Base-by-base conservation (phyloP, 2,329 filamentous ascomycete species). In the Cladosporium oxysporum region DNA sequence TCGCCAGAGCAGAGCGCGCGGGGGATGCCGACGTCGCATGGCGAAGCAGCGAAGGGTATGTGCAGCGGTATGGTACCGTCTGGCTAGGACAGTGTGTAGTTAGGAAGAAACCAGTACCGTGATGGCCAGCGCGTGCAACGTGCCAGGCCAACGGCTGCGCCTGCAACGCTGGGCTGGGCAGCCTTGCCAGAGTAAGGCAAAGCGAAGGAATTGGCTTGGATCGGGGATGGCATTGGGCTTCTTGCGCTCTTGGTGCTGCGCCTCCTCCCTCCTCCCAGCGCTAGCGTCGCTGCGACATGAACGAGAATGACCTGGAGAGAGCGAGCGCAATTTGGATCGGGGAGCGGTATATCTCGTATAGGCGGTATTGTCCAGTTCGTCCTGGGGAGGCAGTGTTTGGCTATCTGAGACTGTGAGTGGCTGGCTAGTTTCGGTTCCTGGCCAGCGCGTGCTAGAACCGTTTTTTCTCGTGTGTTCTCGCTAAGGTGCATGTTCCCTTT, bases 401-500 rank as follows among this genome's bases (percentile, higher is more conserved):
- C 12, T 21, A 18, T 21, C 18, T 44, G 41, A 21, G 33, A 47
- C 6, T 44, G 41, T 44, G 33, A 59, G 57, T 41, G 57, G 57
- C 57, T 41, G 55, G 31, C 55, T 26, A 10, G n/a, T 28, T n/a
- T 47, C 57, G 59, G 59, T 50, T 62, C 59, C 59, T 62, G 50
- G 11, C 59, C 18, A n/a, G 57, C 57, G 35, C 12, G 18, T 62
- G 26, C 52, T 55, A n/a, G 52, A 23, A 31, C 29, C 29, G 47
- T 62, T 62, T 21, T 47, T 47, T 23, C 10, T 8, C 33, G 12
- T 23, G 41, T 47, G 41, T n/a, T 47, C 21, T 62, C 59, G 59
- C 59, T 62, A 62, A 50, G 59, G 21, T 62, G 59, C 59, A 62
- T 62, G 59, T 18, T 47, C 41, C 41, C 41, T 21, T 47, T 47